A percentile compares a stretch with the other conserved stretches of the same genome.
These are phyloP conservation scores for Esteya vermicola DNA, from an alignment of 2,329 filamentous ascomycete species.

Conservation along the genomic window DNA sequence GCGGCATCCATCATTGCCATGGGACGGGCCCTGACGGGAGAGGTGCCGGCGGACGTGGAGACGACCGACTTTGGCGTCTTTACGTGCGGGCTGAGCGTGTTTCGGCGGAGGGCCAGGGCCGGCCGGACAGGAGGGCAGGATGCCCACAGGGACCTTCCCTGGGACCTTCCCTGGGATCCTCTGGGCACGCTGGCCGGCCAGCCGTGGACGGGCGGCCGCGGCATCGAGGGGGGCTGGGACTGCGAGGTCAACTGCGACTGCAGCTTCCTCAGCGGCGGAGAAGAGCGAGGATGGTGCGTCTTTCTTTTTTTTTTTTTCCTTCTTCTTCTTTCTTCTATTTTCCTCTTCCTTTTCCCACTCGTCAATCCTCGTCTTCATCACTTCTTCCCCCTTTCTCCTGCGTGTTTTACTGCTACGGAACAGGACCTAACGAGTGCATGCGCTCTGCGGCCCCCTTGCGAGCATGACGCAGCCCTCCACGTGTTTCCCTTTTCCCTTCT, in stretches of 20 bases:
- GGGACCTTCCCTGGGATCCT: slow-evolving; percentile 7
- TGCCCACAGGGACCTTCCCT: slow-evolving; percentile 4
- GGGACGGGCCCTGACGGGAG: slow-evolving; percentile 67
- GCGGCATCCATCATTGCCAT: slow-evolving; percentile 81
- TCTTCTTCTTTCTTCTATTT: neutral
- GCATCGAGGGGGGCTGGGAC: slow-evolving; percentile 65
- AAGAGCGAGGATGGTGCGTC: slow-evolving; percentile 13
- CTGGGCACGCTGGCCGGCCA: slow-evolving; percentile 4
- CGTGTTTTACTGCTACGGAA: no score
- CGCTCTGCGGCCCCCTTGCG: no score
- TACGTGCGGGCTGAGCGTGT: slow-evolving; percentile 69
- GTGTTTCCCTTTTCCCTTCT: no score
- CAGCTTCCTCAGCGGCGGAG: slow-evolving; percentile 11
- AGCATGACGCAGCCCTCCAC: no score
- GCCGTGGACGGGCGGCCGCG: slow-evolving; percentile 43
- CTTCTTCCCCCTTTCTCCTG: neutral
- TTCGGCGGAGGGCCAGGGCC: slow-evolving; percentile 16
- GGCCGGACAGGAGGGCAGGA: no score
- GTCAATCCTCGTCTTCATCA: neutral
- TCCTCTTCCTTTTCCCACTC: neutral
- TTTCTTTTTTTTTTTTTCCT: neutral
- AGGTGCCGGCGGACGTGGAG: slow-evolving; percentile 55
- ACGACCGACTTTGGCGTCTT: slow-evolving; percentile 74
- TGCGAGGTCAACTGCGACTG: slow-evolving; percentile 60
- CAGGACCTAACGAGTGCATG: no score